Base-by-base conservation (phyloP, 768 basidiomycete genomes). In the Rhodocollybia butyracea region DNA sequence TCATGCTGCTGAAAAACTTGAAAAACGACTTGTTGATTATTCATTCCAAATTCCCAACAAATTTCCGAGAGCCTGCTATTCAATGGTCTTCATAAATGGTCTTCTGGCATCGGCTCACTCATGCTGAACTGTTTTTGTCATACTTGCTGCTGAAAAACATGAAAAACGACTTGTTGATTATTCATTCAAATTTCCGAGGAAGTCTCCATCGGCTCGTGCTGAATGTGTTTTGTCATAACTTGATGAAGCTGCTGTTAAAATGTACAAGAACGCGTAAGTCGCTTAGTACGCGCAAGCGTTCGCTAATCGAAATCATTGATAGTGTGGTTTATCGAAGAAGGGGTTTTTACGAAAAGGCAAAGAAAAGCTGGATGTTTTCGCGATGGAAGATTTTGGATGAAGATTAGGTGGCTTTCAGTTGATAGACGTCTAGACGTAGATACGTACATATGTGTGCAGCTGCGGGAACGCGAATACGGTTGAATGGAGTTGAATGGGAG, bases 81-180 rank as follows among this genome's bases (percentile, higher is more conserved):
- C 73, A 76, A 39, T 70, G 77, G 10, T 56, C 80, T 53, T 71
- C 76, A 29, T 61, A 80, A 48, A 64, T 60, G 1, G 75, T 76
- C 46, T 63, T 73, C 38, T 72, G 70, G 26, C 66, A 60, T 11
- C n/a, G n/a, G n/a, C n/a, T n/a, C n/a, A n/a, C n/a, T n/a, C n/a
- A n/a, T n/a, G n/a, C n/a, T n/a, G n/a, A n/a, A n/a, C n/a, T n/a
- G n/a, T n/a, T n/a, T n/a, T n/a, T n/a, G n/a, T n/a, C n/a, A n/a
- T n/a, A n/a, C n/a, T n/a, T n/a, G n/a, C n/a, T n/a, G n/a, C n/a
- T n/a, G n/a, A n/a, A n/a, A n/a, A n/a, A n/a, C n/a, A n/a, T n/a
- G n/a, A n/a, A n/a, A n/a, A n/a, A 77, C 74, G n/a, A 57, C 61
- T 78, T 32, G 60, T 77, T n/a, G 73, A 75, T 32, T 64, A 77